Base-by-base conservation (phyloP, 225 moss, liverwort and hornwort species). In the Pseudoscleropodium purum region DNA sequence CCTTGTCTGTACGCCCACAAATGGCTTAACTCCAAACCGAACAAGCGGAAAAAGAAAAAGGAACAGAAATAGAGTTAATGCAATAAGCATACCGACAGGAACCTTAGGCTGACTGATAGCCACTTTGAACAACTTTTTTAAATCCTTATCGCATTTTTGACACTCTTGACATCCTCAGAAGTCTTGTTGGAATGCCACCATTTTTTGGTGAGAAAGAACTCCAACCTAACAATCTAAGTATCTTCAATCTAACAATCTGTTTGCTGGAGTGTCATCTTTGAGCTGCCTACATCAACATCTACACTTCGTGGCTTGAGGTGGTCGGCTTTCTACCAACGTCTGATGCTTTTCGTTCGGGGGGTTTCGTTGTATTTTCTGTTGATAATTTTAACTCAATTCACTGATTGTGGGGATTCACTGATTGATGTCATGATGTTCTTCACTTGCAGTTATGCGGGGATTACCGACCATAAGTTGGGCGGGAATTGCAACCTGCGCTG, bases 101-200 rank as follows among this genome's bases (percentile, higher is more conserved):
- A 96, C 96, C 91, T 97, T 94, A n/a, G 97, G 96, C 92, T 99
- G 95, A 89, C 95, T 99, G 93, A 96, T 97, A 75, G 96, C 95
- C 88, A 99, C 96, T 83, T 98, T 97, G 92, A 99, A 96, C 85
- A 97, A 86, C 89, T 96, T 96, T 90, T 96, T 97, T 90, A 96
- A 91, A 91, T 96, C 97, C 86, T 95, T 95, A 31, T 95, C 96
- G 27, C 59, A 79, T 59, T n/a, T 11, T 79, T 59, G 79, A 39
- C 59, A n/a, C 5, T 59, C 18, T n/a, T 27, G 17, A 29, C 27
- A 59, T 79, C 79, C 39, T 39, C 39, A 59, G 59, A 79, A 79
- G 10, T 56, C 56, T 59, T 79, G 59, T 18, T 59, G 18, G 59
- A 56, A n/a, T 79, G 59, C 18, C 18, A 39, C 27, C 18, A 39